These are phyloP conservation scores for Quercus aquifolioides DNA, from an alignment of 306 rosid species.

Conservation along the genomic window DNA sequence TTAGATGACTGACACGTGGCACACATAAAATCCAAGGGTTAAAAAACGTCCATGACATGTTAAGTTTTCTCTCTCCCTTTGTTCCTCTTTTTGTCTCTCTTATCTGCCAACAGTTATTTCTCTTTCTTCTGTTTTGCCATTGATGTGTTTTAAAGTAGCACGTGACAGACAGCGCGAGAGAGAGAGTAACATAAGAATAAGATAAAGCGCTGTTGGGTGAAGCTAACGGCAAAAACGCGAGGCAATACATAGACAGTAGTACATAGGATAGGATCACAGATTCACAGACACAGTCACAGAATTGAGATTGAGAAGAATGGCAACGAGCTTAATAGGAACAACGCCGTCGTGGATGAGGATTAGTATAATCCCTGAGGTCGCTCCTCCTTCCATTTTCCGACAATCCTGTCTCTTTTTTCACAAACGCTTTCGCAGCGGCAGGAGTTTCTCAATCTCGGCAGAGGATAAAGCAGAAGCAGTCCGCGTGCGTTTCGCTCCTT, in stretches of 20 bases:
- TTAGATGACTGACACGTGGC: no score
- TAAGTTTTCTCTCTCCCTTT: no score
- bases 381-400: conserved; percentile 32
- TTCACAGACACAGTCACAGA: no score
- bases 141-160: no score
- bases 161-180: background rate
- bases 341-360: conserved; percentile 55
- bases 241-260: no score
- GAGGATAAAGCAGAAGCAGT: conserved; percentile 34
- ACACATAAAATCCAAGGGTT: no score
- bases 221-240: background rate
- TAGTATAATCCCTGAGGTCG: conserved; percentile 26
- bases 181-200: background rate
- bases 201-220: background rate
- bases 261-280: no score
- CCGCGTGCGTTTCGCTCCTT: conserved; percentile 96
- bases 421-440: background rate
- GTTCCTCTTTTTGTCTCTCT: no score
- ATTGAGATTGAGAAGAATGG: background rate
- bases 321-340: conserved; percentile 42
- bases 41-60: no score
- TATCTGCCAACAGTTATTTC: no score
- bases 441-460: conserved; percentile 59
- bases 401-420: conserved; percentile 30
- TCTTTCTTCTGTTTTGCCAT: no score